phyloP scores from a whole-genome alignment of 768 basidiomycete species.

The Phlegmacium glaucopus region DNA sequence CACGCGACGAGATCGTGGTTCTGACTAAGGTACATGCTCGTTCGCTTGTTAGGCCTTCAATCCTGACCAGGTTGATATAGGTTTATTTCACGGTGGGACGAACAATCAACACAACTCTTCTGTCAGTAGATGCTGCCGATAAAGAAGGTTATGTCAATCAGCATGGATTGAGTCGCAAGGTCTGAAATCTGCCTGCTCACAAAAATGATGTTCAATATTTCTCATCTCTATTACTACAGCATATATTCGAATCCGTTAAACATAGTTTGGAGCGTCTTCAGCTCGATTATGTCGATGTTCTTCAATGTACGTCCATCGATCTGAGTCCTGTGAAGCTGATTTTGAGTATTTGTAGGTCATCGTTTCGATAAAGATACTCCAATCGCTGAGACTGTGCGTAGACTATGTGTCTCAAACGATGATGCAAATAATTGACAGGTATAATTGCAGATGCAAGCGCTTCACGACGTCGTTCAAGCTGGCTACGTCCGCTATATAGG shows the following conservation, averaged over 20 bases:
- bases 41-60: not conserved
- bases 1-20: constrained; percentile 74
- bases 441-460: constrained; percentile 56
- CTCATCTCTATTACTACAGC: constrained; percentile 34
- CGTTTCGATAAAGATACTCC: constrained; percentile 57
- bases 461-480: constrained; percentile 64
- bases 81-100: constrained; percentile 31
- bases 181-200: not conserved
- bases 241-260: constrained; percentile 71
- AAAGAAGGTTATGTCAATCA: constrained; percentile 53
- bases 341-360: constrained; percentile 32
- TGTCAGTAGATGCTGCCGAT: constrained; percentile 26
- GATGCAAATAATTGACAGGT: not conserved
- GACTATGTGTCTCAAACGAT: not conserved
- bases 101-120: constrained; percentile 13
- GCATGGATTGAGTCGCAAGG: constrained; percentile 39
- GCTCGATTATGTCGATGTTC: constrained; percentile 71
- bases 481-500: constrained; percentile 62
- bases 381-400: constrained; percentile 48
- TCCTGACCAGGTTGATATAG: constrained; percentile 28
- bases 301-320: constrained; percentile 49
- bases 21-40: constrained; percentile 58
- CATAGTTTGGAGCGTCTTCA: constrained; percentile 62
- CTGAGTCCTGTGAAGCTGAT: constrained; percentile 16
- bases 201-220: not conserved